Conservation (phyloP, 2,329 filamentous ascomycete genomes). For the Bipolaris oryzae region DNA sequence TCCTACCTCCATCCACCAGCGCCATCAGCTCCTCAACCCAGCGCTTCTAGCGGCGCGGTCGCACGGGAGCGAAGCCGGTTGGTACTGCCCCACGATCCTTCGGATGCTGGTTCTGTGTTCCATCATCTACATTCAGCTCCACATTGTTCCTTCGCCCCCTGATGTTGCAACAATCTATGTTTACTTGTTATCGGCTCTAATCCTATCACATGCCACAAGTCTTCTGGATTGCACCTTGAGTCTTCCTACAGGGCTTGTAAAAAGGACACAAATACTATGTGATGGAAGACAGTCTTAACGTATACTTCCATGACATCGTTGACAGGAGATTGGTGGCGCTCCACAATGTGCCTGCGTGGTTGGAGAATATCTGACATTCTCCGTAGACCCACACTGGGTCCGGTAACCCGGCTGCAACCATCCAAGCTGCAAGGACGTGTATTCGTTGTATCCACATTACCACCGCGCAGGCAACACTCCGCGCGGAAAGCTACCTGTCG, state of each 20-base stretch:
- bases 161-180: background rate
- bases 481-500: background rate
- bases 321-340: background rate
- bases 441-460: slow-evolving; percentile 1
- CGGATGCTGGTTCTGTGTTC: background rate
- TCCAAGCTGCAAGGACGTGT: background rate
- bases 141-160: background rate
- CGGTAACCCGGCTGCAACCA: background rate
- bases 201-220: background rate
- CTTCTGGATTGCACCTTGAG: background rate
- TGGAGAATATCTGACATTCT: background rate
- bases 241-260: background rate
- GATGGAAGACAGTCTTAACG: background rate
- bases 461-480: background rate
- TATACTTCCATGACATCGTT: background rate
- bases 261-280: background rate
- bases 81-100: background rate
- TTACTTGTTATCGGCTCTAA: background rate
- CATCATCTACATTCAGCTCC: background rate
- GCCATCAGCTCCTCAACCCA: background rate
- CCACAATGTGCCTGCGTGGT: background rate
- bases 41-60: background rate
- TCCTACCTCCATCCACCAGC: background rate
- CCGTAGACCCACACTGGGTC: slow-evolving; percentile 4
- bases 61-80: slow-evolving; percentile 1